Base-by-base conservation (phyloP, 345 rosid species). In the Cochlearia excelsa region DNA sequence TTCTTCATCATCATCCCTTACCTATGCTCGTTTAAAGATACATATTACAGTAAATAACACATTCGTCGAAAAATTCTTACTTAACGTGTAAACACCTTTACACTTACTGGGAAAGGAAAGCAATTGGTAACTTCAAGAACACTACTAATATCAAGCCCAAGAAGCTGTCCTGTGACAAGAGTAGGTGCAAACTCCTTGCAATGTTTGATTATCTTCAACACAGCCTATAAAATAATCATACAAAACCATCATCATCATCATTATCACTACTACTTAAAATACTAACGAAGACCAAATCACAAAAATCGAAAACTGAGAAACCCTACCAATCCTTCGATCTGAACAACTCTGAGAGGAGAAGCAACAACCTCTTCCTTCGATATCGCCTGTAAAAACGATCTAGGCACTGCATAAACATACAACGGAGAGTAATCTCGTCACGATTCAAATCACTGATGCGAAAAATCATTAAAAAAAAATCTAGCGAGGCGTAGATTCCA, bases 91-190 rank as follows among this genome's bases (percentile, higher is more conserved):
- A 0, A 33, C 42, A 9, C 4, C 9, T 3, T 10, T 26, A 55
- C 59, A 74, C 77, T 57, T 63, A 93, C 97, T 59, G 99, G 99
- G 78, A 93, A 94, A 41, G 99, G 99, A 74, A 94, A 94, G 65
- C 99, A 94, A 66, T 94, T 94, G 39, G 99, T 94, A 56, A 94
- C 95, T 82, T 94, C 97, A 62, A 94, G 99, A 42, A 85, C 95
- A 43, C 96, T 90, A 8, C 99, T 97, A 65, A 94, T 96, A 80
- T 90, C 99, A 70, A 94, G 79, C 2, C 97, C 97, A 50, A 94
- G 97, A 74, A 94, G 96, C 70, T 90, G 99, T 33, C 99, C 99
- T 0, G 99, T 94, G 45, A 94, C 99, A 39, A 94, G 76, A 11
- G 97, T 79, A 0, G 99, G 99, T 9, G 99, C 78, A 69, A 94